Base-by-base conservation (phyloP, 805 yeast genomes). In the Torulaspora gathmanii region DNA sequence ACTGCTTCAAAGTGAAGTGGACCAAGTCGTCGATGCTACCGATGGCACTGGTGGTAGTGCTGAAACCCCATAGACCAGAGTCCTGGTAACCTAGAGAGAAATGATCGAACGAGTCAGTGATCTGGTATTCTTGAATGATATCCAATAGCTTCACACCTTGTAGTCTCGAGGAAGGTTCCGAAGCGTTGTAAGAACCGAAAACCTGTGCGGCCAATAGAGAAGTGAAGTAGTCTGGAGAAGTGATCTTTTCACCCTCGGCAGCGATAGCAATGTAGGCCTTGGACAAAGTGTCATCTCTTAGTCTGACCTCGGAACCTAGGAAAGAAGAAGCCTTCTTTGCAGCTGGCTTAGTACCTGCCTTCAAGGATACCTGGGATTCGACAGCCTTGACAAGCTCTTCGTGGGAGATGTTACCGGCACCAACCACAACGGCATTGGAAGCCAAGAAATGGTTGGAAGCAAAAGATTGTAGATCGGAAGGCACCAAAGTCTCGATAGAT, bases 281-380 rank as follows among this genome's bases (percentile, higher is more conserved):
- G 64, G 91, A 87, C 61, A 83, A 65, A 58, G 88, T 86, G 70
- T 86, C 95, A 64, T 86, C 95, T 80, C 95, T 83, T 72, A 84
- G 71, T 78, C 90, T 81, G 54, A 84, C 82, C 65, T 86, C 95
- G 37, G 93, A 84, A 66, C 95, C 95, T 65, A 86, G 75, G 78
- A 85, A 86, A 45, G 79, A 65, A 50, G 86, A 78, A 55, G 74
- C 73, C 42, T 60, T 56, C 45, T 73, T 73, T 55, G 73, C 71
- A 42, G 70, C 71, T 45, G 75, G 64, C 53, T 85, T 87, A 40
- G 74, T 67, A 44, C 78, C 70, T 26, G 82, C 57, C 38, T 69
- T 55, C 47, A 73, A 56, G 10, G 55, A 48, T 43, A 79, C 61
- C 6, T 52, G 45, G 49, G 73, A 65, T 61, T 81, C 82, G 49